Evolutionary conservation across 2,329 filamentous ascomycete genomes (phyloP).

Genomic region (Drechslerella dactyloides): DNA sequence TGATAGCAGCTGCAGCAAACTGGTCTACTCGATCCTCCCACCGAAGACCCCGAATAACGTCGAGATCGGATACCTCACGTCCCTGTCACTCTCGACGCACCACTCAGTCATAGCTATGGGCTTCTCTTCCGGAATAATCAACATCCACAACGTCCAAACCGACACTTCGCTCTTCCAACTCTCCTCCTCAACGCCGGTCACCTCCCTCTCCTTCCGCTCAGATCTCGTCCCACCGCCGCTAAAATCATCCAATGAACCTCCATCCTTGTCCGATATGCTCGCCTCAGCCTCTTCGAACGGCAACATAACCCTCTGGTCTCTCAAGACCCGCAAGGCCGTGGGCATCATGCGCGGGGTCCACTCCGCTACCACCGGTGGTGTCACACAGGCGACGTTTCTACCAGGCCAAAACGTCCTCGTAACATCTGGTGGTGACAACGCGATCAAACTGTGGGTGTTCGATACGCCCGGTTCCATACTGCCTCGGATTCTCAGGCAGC

Average conservation of each 20-base stretch:
- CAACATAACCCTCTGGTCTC: slow-evolving; percentile 94
- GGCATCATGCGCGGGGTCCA: slow-evolving; percentile 88
- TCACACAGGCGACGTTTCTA: slow-evolving; percentile 88
- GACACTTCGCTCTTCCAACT: slow-evolving; percentile 76
- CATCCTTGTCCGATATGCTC: slow-evolving; percentile 68
- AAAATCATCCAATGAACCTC: slow-evolving; percentile 41
- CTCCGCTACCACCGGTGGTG: slow-evolving; percentile 77
- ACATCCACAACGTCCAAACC: slow-evolving; percentile 79
- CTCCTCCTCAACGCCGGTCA: slow-evolving; percentile 64
- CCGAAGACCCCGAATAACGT: slow-evolving; percentile 62
- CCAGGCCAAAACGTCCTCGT: slow-evolving; percentile 86
- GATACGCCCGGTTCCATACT: slow-evolving; percentile 86
- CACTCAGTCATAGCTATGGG: slow-evolving; percentile 86
- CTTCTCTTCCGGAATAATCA: slow-evolving; percentile 77
- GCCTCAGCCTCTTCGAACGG: slow-evolving; percentile 79
- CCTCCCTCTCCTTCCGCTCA: slow-evolving; percentile 85
- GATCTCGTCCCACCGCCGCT: slow-evolving; percentile 61
- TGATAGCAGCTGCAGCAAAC: slow-evolving; percentile 63
- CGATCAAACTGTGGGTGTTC: slow-evolving; percentile 71
- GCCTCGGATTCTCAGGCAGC: slow-evolving; percentile 81
- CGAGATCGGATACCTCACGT: slow-evolving; percentile 81
- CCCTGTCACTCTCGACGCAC: slow-evolving; percentile 81
- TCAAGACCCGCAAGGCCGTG: slow-evolving; percentile 85
- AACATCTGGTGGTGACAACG: slow-evolving; percentile 90
- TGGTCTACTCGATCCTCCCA: slow-evolving; percentile 87